Conservation (phyloP, 495 filamentous ascomycete species). For the Glutinoglossum americanum region DNA sequence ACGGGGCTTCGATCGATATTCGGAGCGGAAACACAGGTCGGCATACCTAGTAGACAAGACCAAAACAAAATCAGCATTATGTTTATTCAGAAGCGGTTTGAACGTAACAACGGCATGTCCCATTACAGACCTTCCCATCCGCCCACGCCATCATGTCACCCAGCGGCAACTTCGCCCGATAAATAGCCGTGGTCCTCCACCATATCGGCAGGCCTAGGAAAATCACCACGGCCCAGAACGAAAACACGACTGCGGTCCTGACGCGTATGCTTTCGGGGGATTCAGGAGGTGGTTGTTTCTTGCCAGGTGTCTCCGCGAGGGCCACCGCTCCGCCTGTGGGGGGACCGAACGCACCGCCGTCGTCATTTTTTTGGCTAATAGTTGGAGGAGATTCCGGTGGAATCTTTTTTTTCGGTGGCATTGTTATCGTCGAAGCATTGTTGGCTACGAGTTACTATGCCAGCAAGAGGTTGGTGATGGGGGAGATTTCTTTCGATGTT, state of each 20-base stretch:
- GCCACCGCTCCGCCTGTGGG: not conserved
- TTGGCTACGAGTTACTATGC: too few species aligned
- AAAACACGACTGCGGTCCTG: constrained; percentile 53
- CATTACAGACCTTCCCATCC: constrained; percentile 71
- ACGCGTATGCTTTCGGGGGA: constrained; percentile 41
- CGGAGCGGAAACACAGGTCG: constrained; percentile 70
- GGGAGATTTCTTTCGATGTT: too few species aligned
- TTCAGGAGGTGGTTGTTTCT: constrained; percentile 47
- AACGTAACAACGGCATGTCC: too few species aligned
- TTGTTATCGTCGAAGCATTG: not conserved
- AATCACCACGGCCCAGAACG: constrained; percentile 79
- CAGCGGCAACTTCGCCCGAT: constrained; percentile 67
- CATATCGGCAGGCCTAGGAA: constrained; percentile 82
- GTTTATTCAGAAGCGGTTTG: not conserved
- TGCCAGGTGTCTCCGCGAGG: not conserved
- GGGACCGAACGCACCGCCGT: not conserved
- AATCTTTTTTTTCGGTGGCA: not conserved
- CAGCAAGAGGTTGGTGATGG: too few species aligned
- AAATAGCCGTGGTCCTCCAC: constrained; percentile 91
- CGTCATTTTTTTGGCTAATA: too few species aligned
- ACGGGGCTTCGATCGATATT: constrained; percentile 54
- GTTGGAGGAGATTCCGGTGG: too few species aligned
- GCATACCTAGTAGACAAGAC: constrained; percentile 37
- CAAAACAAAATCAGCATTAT: not conserved
- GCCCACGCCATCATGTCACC: constrained; percentile 83